A percentile compares a stretch with the other conserved stretches of the same genome.
Evolutionary conservation across 2,329 filamentous ascomycete genomes (phyloP).

Genomic region (Penicillium sp.): DNA sequence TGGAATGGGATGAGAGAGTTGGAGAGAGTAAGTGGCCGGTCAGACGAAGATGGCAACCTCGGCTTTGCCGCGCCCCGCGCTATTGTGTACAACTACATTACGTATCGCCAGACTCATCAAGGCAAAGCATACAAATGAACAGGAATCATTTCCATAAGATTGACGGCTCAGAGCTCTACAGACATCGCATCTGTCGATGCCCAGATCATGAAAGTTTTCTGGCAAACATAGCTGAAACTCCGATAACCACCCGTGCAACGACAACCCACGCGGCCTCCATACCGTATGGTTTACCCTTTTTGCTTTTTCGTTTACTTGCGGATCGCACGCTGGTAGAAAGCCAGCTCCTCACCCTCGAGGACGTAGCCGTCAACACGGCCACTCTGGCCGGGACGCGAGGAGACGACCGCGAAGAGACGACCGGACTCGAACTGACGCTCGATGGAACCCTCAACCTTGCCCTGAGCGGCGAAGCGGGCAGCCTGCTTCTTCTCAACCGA

Average conservation of each 20-base stretch:
- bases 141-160: conserved; percentile 35
- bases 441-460: conserved; percentile 87
- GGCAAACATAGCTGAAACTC: conserved; percentile 37
- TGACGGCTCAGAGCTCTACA: conserved; percentile 38
- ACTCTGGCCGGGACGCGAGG: conserved; percentile 92
- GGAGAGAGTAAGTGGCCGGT: neutral
- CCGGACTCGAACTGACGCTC: conserved; percentile 99
- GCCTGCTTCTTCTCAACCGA: conserved; percentile 94
- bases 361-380: conserved; percentile 96
- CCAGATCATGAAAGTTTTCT: conserved; percentile 34
- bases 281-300: conserved; percentile 23
- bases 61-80: neutral
- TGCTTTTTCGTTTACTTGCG: conserved; percentile 70
- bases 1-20: neutral
- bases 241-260: conserved; percentile 32
- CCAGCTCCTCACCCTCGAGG: conserved; percentile 97
- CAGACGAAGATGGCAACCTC: neutral
- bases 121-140: conserved; percentile 21
- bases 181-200: conserved; percentile 33
- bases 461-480: conserved; percentile 68
- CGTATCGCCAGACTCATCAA: conserved; percentile 3
- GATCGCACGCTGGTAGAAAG: conserved; percentile 99
- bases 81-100: neutral
- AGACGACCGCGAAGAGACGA: conserved; percentile 89
- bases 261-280: conserved; percentile 17